Conservation (phyloP, 1,284 basidiomycete genomes). For the Ceraceosorus guamensis region DNA sequence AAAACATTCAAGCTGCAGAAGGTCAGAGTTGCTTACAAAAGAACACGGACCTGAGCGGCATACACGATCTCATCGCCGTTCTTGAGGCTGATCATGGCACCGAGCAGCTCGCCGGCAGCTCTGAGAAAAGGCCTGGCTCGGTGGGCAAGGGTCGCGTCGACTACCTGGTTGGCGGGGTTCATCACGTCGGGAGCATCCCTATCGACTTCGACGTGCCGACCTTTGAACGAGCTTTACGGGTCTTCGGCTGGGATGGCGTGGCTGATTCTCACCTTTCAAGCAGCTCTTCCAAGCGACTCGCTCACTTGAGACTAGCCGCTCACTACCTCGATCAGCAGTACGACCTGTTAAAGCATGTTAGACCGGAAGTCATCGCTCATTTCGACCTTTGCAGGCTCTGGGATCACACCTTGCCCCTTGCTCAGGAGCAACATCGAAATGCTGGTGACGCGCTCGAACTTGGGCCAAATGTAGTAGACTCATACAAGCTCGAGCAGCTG, state of each 20-base stretch:
- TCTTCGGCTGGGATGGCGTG: background rate
- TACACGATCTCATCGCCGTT: slow-evolving; percentile 29
- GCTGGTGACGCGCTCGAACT: background rate
- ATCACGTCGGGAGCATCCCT: slow-evolving; percentile 78
- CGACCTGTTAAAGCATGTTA: slow-evolving; percentile 53
- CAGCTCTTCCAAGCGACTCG: background rate
- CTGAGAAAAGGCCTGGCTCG: background rate
- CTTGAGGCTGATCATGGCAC: background rate
- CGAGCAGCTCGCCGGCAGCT: background rate
- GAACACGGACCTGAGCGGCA: slow-evolving; percentile 52
- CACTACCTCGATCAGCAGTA: slow-evolving; percentile 39
- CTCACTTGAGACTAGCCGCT: slow-evolving; percentile 17
- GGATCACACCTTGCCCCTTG: slow-evolving; percentile 56
- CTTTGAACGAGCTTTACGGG: slow-evolving; percentile 58
- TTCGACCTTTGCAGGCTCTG: slow-evolving; percentile 58
- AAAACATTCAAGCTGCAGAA: slow-evolving; percentile 62
- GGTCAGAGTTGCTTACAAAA: background rate
- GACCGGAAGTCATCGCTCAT: slow-evolving; percentile 86
- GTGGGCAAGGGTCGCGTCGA: slow-evolving; percentile 56
- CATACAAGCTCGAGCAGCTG: background rate
- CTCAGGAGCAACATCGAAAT: background rate
- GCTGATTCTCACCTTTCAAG: no score
- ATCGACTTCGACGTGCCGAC: slow-evolving; percentile 83
- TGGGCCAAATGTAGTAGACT: background rate
- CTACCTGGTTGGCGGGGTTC: slow-evolving; percentile 86